Base-by-base conservation (phyloP, 352 stramenopile genomes). In the Phytophthora multivora region DNA sequence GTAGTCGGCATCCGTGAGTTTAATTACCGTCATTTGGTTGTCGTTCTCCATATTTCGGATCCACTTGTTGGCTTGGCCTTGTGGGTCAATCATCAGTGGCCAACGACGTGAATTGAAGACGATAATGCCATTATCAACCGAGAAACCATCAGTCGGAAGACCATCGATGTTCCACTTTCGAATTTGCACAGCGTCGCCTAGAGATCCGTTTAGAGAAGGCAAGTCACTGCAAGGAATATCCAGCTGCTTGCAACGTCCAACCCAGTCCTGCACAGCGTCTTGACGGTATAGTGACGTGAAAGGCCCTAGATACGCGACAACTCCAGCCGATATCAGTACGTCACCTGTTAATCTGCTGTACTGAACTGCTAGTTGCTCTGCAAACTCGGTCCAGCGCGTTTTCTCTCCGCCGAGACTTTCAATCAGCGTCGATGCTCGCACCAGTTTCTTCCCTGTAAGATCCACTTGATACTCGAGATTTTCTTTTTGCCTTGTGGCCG, bases 131-230 rank as follows among this genome's bases (percentile, higher is more conserved):
- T 98, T 98, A 60, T 98, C 95, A 8, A 98, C 79, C 4, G 86
- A 97, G 59, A 98, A 98, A 1, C 79, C 76, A 53, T 98, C 95
- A 0, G 92, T 98, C 3, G 95, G 95, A 2, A 98, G 72, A 0
- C 95, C 95, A 48, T 97, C 90, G 43, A 98, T 97, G 56, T 98
- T 97, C 95, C 95, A 98, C 58, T 98, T 91, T 21, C 94, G 86
- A 48, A 98, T 88, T 38, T 91, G 73, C 2, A 98, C 93, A 0
- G 91, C 86, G 39, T 98, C 92, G 4, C 93, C 94, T 1, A 98
- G 74, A 15, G 93, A 97, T 35, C 82, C 71, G 26, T 89, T 88
- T 1, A 98, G 71, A 23, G 86, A 95, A 15, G 95, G 91, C 13
- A 83, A 72, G 33, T 97, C 87, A 41, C 83, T 95, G 48, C 84